Conservation (phyloP, 2,329 filamentous ascomycete species). For the Pseudocercospora crystallina region DNA sequence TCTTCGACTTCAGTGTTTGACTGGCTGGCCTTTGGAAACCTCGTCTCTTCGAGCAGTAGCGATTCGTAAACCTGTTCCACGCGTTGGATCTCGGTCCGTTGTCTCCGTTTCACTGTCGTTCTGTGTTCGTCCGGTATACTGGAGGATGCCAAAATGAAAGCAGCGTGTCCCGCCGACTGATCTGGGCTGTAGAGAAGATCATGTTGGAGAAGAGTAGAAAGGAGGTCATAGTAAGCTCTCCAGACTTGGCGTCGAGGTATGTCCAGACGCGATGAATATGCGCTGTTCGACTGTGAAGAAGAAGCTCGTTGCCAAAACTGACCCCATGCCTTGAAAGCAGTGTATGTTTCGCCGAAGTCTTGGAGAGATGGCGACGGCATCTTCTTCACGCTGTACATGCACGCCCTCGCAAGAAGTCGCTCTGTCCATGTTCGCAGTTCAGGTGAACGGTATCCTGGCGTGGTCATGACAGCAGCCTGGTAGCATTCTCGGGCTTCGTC, state of each 20-base stretch:
- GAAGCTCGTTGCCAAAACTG: constrained; percentile 58
- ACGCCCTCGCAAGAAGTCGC: constrained; percentile 31
- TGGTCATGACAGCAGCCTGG: constrained; percentile 19
- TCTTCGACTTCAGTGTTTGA: constrained; percentile 75
- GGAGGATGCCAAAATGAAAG: constrained; percentile 34
- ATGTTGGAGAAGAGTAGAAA: constrained; percentile 73
- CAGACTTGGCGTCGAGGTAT: constrained; percentile 65
- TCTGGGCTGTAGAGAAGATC: constrained; percentile 55
- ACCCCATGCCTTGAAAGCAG: constrained; percentile 62
- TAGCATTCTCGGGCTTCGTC: constrained; percentile 27
- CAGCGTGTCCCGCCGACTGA: constrained; percentile 37
- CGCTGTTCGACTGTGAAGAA: constrained; percentile 3
- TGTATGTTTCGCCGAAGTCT: constrained; percentile 26
- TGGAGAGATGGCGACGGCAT: constrained; percentile 22
- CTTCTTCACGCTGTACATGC: constrained; percentile 29
- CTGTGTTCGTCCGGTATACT: constrained; percentile 29
- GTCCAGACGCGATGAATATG: constrained; percentile 44
- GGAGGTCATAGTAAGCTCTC: constrained; percentile 77
- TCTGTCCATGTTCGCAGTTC: constrained; percentile 37
- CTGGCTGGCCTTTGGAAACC: constrained; percentile 81
- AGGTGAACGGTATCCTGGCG: constrained; percentile 30
- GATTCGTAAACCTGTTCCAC: constrained; percentile 79
- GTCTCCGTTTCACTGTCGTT: constrained; percentile 39
- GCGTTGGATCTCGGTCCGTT: constrained; percentile 74
- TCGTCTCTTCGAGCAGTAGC: constrained; percentile 72